Evolutionary conservation across 208 protist species (phyloP), one percentile per base, ranked within the genome.

Genomic region (Acanthamoeba lenticulata): DNA sequence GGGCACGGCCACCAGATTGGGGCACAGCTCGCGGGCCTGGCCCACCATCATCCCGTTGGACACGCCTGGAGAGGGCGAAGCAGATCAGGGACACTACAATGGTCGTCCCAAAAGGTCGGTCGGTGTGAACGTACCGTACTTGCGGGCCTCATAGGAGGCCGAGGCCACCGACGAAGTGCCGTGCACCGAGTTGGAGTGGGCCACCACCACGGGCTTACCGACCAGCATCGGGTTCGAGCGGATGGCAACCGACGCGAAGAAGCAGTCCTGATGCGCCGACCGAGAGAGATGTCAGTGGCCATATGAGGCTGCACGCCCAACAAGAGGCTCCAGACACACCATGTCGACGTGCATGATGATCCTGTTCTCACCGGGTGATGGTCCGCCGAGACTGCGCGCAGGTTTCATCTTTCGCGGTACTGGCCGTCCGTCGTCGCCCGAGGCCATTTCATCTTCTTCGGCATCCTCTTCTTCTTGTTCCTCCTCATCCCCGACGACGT

Each of bases 291-390:
- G 21, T 3, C 13, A 7, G 74, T 65, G 32, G 11, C 32, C 47
- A 19, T 7, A n/a, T 47, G 9, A 29, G 55, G 67, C 67, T 24
- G 24, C 15, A 19, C 34, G 15, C 24, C 11, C 29, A 77, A 38
- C 67, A 19, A 36, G 15, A 77, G 27, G 34, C 24, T 19, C 9
- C 4, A 42, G 0, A 21, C 29, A 27, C 36, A 65, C 90, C 95
- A 97, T 96, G 77, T 97, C 96, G 5, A 97, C 44, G 45, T 97
- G 96, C 32, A 94, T 65, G 42, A 94, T 89, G 1, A 96, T 40
- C 21, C 85, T 5, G 9, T 36, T 24, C 45, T 60, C 45, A n/a
- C n/a, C n/a, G n/a, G 29, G 29, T 27, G 13, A 29, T 57, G 21
- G 83, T 29, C 17, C 5, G 24, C 32, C n/a, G 15, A 15, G 15